Conservation (phyloP, 345 rosid species). For the Orychophragmus violaceus region DNA sequence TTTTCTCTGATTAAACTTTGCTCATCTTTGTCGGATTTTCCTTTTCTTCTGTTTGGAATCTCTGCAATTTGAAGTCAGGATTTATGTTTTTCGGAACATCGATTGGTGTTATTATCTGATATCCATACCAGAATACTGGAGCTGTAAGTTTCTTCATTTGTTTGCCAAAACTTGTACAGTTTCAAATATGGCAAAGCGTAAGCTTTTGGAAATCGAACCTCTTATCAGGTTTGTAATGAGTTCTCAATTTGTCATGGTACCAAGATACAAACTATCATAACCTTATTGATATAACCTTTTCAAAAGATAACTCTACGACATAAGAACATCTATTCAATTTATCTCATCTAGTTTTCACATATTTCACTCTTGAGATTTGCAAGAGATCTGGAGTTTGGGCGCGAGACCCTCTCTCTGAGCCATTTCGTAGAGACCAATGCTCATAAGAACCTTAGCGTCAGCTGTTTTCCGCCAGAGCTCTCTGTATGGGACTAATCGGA, state of each 20-base stretch:
- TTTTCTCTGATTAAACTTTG: too few species aligned
- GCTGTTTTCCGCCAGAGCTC: constrained; percentile 74
- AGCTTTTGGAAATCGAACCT: constrained; percentile 2
- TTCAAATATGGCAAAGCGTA: neutral
- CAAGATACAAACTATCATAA: neutral
- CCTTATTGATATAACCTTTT: too few species aligned
- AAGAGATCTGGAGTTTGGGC: constrained; percentile 20
- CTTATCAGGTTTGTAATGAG: constrained; percentile 1
- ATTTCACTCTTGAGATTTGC: neutral
- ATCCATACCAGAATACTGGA: constrained; percentile 16
- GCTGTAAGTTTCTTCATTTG: constrained; percentile 4
- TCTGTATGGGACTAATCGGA: constrained; percentile 57
- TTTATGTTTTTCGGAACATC: too few species aligned
- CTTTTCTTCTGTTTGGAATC: too few species aligned
- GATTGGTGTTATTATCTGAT: too few species aligned
- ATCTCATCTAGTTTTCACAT: neutral
- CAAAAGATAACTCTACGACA: neutral
- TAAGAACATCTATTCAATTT: neutral
- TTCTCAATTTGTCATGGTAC: neutral
- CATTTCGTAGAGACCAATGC: constrained; percentile 79
- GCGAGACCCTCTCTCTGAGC: constrained; percentile 52
- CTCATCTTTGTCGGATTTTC: too few species aligned
- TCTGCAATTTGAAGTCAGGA: too few species aligned
- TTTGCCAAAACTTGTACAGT: constrained; percentile 27
- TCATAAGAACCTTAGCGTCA: constrained; percentile 65